A percentile compares a stretch with the other conserved stretches of the same genome.
phyloP scores from a whole-genome alignment of 176 grass and related monocot genomes.

The Zizania latifolia region DNA sequence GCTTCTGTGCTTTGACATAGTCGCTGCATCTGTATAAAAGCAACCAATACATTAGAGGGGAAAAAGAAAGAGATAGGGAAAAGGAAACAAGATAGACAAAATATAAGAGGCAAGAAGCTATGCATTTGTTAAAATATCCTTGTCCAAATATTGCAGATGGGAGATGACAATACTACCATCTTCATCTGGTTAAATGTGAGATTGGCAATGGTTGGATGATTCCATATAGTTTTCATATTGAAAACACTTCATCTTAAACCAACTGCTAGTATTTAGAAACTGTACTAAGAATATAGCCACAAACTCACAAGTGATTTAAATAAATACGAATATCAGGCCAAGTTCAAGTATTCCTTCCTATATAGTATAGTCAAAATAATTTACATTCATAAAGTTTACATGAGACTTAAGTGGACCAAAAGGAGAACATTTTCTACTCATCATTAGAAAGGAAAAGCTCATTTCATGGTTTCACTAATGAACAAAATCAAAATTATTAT shows the following conservation, averaged over 20 bases:
- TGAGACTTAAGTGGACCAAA: neutral
- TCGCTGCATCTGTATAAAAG: constrained; percentile 69
- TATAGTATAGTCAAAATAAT: constrained; percentile 6
- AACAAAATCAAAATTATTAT: neutral
- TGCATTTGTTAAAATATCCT: neutral
- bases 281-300: neutral
- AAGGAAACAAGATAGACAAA: neutral
- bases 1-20: constrained; percentile 95
- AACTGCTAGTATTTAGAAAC: constrained; percentile 3
- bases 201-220: neutral
- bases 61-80: neutral
- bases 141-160: no score
- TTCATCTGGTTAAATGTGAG: neutral
- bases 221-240: constrained; percentile 6
- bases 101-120: neutral
- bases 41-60: neutral
- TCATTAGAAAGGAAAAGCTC: constrained; percentile 2
- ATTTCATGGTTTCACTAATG: neutral
- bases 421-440: neutral
- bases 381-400: neutral
- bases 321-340: neutral
- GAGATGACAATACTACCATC: neutral
- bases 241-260: constrained; percentile 3
- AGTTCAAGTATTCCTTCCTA: constrained; percentile 4
- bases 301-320: neutral